Conservation (phyloP, 257 asterid genomes). For the Fraxinus quadrangulata region DNA sequence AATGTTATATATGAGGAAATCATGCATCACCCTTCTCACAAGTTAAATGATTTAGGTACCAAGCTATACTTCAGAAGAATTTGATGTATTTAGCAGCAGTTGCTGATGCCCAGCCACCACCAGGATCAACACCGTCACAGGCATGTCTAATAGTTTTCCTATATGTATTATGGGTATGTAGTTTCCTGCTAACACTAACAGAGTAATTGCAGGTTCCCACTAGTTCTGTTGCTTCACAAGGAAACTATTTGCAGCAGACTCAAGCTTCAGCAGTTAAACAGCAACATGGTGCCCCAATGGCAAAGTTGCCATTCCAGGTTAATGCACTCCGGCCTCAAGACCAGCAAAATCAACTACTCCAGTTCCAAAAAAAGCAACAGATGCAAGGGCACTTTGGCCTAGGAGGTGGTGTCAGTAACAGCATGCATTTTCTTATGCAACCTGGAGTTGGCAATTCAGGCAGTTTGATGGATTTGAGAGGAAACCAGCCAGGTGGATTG, state of each 20-base stretch:
- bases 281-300: constrained; percentile 50
- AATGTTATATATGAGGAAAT: not conserved
- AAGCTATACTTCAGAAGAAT: constrained; percentile 87
- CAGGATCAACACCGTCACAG: constrained; percentile 62
- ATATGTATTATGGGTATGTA: not conserved
- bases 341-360: constrained; percentile 70
- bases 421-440: constrained; percentile 64
- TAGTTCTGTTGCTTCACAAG: constrained; percentile 54
- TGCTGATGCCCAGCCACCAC: constrained; percentile 98
- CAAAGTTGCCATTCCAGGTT: constrained; percentile 84
- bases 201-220: constrained; percentile 45
- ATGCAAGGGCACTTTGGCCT: constrained; percentile 52
- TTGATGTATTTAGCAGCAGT: constrained; percentile 94
- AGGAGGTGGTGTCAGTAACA: constrained; percentile 53
- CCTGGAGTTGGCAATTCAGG: constrained; percentile 55
- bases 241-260: constrained; percentile 51
- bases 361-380: constrained; percentile 69
- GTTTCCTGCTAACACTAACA: constrained; percentile 28
- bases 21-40: not conserved
- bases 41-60: constrained; percentile 56
- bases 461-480: constrained; percentile 54
- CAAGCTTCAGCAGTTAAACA: constrained; percentile 55
- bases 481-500: constrained; percentile 44
- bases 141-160: constrained; percentile 28
- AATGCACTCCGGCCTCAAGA: constrained; percentile 69